phyloP scores from a whole-genome alignment of 2,329 filamentous ascomycete genomes.

The Didymellaceae sp. region DNA sequence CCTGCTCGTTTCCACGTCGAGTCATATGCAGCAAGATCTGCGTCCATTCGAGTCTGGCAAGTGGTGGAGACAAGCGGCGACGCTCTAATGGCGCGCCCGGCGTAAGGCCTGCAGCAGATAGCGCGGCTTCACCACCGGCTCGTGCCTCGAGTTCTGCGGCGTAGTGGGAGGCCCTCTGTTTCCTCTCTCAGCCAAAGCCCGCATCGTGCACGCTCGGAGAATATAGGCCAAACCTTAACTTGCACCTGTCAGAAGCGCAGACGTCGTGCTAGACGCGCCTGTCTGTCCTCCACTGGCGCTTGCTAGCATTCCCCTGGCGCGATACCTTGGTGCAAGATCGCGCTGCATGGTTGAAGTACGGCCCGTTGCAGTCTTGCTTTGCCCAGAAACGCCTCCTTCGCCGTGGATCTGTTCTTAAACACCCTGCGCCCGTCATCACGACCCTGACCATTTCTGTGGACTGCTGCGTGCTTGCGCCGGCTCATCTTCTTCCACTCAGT shows the following conservation, averaged over 20 bases:
- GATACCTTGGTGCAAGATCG: conserved; percentile 38
- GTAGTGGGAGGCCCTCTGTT: conserved; percentile 37
- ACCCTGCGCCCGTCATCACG: conserved; percentile 36
- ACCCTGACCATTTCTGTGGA: conserved; percentile 33
- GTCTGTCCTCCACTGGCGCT: conserved; percentile 34
- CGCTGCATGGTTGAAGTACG: conserved; percentile 45
- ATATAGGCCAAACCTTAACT: conserved; percentile 48
- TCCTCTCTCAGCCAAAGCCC: conserved; percentile 35
- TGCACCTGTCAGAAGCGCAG: conserved; percentile 46
- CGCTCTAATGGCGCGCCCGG: conserved; percentile 20
- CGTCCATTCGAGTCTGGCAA: conserved; percentile 31
- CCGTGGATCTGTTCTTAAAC: conserved; percentile 38
- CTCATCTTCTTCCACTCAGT: conserved; percentile 17
- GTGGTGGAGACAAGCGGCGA: conserved; percentile 32
- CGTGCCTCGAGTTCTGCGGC: conserved; percentile 45
- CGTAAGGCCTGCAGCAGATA: conserved; percentile 37
- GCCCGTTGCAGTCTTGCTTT: conserved; percentile 50
- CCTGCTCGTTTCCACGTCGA: conserved; percentile 40
- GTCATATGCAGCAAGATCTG: conserved; percentile 44
- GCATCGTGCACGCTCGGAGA: conserved; percentile 45
- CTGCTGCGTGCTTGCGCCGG: conserved; percentile 43
- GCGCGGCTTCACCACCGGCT: conserved; percentile 43
- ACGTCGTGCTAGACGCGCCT: conserved; percentile 40
- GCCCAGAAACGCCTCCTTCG: conserved; percentile 43
- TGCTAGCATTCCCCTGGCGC: conserved; percentile 39